Percentiles rank a stretch among this genome's conserved stretches.
Conservation (phyloP, 257 asterid genomes). For the Solanum chiquidenum region DNA sequence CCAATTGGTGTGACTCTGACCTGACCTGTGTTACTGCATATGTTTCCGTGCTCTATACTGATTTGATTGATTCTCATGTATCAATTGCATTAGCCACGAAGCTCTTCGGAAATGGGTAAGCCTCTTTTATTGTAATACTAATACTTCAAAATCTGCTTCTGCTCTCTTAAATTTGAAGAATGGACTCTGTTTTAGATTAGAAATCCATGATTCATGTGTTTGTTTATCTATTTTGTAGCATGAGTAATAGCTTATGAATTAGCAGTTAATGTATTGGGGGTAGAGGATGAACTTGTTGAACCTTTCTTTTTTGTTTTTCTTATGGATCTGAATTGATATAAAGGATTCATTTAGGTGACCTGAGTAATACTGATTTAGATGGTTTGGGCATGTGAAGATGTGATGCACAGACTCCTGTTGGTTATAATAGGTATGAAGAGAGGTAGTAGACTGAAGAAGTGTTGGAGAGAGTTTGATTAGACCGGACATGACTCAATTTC, state of each 20-base stretch:
- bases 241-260: neutral
- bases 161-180: neutral
- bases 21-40: neutral
- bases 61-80: neutral
- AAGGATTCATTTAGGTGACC: neutral
- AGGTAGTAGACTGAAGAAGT: too few relatives aligned
- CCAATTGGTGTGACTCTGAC: neutral
- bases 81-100: neutral
- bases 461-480: too few relatives aligned
- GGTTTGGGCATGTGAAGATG: too few relatives aligned
- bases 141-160: neutral
- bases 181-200: neutral
- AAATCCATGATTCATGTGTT: neutral
- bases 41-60: neutral
- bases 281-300: neutral
- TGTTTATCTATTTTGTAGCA: neutral
- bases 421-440: too few relatives aligned
- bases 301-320: neutral
- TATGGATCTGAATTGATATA: neutral
- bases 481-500: too few relatives aligned
- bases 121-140: neutral
- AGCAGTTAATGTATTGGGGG: neutral
- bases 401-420: too few relatives aligned
- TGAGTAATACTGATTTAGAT: too few relatives aligned
- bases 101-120: neutral